Evolutionary conservation across 2,329 filamentous ascomycete species (phyloP).

Genomic region (Amauroascus niger): DNA sequence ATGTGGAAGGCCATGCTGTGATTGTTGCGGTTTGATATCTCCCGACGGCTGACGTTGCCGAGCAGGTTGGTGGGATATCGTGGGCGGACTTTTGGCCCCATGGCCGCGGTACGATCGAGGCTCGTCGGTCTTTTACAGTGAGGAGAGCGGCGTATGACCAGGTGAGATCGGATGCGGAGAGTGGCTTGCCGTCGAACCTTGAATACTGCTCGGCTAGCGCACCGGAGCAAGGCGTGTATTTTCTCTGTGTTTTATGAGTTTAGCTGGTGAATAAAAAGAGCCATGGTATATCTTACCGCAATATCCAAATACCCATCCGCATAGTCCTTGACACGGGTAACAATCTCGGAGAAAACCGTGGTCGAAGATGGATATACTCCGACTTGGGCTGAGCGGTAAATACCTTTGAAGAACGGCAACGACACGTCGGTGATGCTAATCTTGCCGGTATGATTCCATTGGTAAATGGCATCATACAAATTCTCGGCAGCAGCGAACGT

Average conservation of each 20-base stretch:
- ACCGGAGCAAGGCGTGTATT: conserved; percentile 50
- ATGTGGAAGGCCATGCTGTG: conserved; percentile 26
- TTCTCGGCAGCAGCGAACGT: conserved; percentile 69
- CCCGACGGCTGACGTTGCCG: conserved; percentile 25
- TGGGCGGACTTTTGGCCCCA: conserved; percentile 29
- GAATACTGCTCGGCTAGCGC: conserved; percentile 37
- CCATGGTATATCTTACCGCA: conserved; percentile 22
- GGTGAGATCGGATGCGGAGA: conserved; percentile 36
- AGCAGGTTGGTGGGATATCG: conserved; percentile 26
- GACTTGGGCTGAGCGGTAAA: conserved; percentile 47
- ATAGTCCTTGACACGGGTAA: conserved; percentile 53
- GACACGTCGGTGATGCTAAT: conserved; percentile 57
- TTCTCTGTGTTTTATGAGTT: conserved; percentile 14
- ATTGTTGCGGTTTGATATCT: conserved; percentile 28
- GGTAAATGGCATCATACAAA: conserved; percentile 63
- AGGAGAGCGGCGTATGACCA: conserved; percentile 39
- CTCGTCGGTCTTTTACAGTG: conserved; percentile 29
- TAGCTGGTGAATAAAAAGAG: too few species aligned
- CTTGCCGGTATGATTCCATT: conserved; percentile 56
- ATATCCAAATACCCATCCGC: conserved; percentile 46
- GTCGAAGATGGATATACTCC: conserved; percentile 56
- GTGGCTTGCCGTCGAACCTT: conserved; percentile 26
- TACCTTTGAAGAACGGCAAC: conserved; percentile 60
- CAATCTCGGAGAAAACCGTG: conserved; percentile 35
- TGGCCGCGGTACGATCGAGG: conserved; percentile 26